These are phyloP conservation scores for Sporothrix curviconia DNA, from an alignment of 2,329 filamentous ascomycete genomes.

Conservation along the genomic window DNA sequence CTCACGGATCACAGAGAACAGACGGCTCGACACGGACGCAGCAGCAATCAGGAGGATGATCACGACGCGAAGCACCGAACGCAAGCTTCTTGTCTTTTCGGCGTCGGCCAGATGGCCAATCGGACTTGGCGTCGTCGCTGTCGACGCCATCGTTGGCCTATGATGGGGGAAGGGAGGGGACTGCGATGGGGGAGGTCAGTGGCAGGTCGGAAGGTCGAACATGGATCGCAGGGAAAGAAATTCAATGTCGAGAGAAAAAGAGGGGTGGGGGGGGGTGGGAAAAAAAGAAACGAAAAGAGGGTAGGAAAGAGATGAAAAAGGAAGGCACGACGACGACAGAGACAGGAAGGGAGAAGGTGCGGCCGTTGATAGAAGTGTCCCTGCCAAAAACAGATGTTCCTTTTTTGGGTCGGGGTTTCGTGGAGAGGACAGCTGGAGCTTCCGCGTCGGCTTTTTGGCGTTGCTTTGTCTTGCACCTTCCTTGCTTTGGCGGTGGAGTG, in stretches of 20 bases:
- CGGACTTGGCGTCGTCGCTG: slow-evolving; percentile 23
- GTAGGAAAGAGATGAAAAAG: background rate
- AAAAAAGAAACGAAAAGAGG: background rate
- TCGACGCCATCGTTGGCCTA: slow-evolving; percentile 39
- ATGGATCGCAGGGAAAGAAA: background rate
- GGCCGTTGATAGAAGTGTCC: slow-evolving; percentile 9
- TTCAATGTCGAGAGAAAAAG: background rate
- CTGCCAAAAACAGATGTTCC: slow-evolving; percentile 8
- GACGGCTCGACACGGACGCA: slow-evolving; percentile 82
- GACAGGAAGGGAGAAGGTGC: background rate
- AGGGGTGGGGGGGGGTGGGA: too few relatives aligned
- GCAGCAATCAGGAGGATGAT: slow-evolving; percentile 89
- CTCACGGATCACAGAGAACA: slow-evolving; percentile 97
- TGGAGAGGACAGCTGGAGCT: slow-evolving; percentile 20
- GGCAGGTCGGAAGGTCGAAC: background rate
- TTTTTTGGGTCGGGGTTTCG: slow-evolving; percentile 4
- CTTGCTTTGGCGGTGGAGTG: background rate
- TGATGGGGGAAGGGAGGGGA: background rate
- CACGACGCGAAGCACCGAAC: slow-evolving; percentile 77
- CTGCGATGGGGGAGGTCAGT: background rate
- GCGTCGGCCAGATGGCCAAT: slow-evolving; percentile 64
- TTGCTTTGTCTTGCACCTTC: background rate
- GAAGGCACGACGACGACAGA: background rate
- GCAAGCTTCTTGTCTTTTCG: slow-evolving; percentile 71
- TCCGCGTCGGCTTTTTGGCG: slow-evolving; percentile 6